Evolutionary conservation across 2,329 filamentous ascomycete genomes (phyloP).

Genomic region (Aspergillus pseudonomiae): DNA sequence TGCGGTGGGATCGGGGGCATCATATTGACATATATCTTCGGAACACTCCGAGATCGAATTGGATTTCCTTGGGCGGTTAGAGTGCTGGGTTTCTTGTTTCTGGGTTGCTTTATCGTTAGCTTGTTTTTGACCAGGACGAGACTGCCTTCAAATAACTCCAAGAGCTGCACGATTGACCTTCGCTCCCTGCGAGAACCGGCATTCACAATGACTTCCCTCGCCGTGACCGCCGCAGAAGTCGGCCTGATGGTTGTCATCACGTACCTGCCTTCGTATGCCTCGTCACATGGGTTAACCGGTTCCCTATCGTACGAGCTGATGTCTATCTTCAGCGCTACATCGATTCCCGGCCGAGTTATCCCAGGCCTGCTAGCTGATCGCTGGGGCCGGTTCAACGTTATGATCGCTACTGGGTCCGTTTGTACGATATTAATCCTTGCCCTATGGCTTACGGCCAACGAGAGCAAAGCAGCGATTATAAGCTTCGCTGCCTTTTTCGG

Average conservation of each 20-base stretch:
- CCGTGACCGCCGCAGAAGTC: constrained; percentile 21
- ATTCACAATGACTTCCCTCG: constrained; percentile 19
- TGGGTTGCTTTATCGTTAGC: neutral
- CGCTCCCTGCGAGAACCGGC: constrained; percentile 14
- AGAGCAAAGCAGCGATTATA: constrained; percentile 25
- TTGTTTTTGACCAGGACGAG: constrained; percentile 10
- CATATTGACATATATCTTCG: constrained; percentile 26
- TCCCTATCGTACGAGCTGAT: constrained; percentile 22
- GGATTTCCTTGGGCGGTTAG: constrained; percentile 21
- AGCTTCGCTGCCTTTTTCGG: constrained; percentile 28
- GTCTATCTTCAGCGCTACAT: constrained; percentile 21
- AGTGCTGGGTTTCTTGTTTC: constrained; percentile 11
- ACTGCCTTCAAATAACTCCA: constrained; percentile 15
- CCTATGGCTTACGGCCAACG: constrained; percentile 25
- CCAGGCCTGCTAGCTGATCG: constrained; percentile 30
- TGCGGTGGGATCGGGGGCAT: constrained; percentile 27
- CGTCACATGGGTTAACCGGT: constrained; percentile 12
- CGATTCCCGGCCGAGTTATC: constrained; percentile 26
- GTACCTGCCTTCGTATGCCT: constrained; percentile 26
- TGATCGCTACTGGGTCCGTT: constrained; percentile 22
- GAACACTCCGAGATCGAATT: constrained; percentile 12
- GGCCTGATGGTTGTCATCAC: constrained; percentile 23
- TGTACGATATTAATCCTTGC: constrained; percentile 27
- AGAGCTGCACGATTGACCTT: constrained; percentile 13
- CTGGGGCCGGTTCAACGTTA: constrained; percentile 30